These are phyloP conservation scores for Porcisia deanei DNA, from an alignment of 208 protist species.

Conservation along the genomic window DNA sequence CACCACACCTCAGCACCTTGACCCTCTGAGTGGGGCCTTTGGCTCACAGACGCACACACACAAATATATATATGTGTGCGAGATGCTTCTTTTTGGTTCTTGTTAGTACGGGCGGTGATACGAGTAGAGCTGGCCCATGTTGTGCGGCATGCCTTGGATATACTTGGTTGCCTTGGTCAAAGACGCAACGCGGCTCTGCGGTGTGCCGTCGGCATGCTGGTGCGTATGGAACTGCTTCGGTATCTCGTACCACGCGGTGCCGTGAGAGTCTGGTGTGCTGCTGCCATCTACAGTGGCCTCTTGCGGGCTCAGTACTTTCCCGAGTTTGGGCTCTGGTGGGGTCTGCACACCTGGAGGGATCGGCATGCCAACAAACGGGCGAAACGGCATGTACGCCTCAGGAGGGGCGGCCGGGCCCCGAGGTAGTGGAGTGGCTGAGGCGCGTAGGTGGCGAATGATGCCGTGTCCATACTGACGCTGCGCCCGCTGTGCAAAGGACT, in stretches of 20 bases:
- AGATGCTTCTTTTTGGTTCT: not conserved
- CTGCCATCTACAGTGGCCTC: conserved; percentile 15
- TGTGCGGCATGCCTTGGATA: conserved; percentile 57
- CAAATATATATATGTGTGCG: not conserved
- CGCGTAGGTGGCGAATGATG: conserved; percentile 48
- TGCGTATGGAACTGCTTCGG: conserved; percentile 30
- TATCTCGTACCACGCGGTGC: conserved; percentile 2
- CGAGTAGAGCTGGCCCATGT: conserved; percentile 88
- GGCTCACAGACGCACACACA: not conserved
- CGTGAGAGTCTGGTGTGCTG: not conserved
- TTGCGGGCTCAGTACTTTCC: conserved; percentile 24
- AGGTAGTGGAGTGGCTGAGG: conserved; percentile 4
- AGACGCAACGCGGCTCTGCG: conserved; percentile 20
- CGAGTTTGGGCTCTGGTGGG: conserved; percentile 43
- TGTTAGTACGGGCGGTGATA: conserved; percentile 83
- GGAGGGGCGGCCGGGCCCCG: conserved; percentile 37
- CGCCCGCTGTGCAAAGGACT: conserved; percentile 46
- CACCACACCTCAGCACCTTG: not conserved
- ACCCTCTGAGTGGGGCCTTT: not conserved
- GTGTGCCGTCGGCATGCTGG: conserved; percentile 31
- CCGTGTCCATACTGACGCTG: conserved; percentile 62
- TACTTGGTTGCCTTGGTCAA: conserved; percentile 29
- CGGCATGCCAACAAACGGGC: conserved; percentile 56
- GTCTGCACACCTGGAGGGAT: conserved; percentile 64
- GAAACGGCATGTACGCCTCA: conserved; percentile 70